A percentile compares a stretch with the other conserved stretches of the same genome.
phyloP scores from a whole-genome alignment of 805 yeast genomes.

The Yarrowia deformans region DNA sequence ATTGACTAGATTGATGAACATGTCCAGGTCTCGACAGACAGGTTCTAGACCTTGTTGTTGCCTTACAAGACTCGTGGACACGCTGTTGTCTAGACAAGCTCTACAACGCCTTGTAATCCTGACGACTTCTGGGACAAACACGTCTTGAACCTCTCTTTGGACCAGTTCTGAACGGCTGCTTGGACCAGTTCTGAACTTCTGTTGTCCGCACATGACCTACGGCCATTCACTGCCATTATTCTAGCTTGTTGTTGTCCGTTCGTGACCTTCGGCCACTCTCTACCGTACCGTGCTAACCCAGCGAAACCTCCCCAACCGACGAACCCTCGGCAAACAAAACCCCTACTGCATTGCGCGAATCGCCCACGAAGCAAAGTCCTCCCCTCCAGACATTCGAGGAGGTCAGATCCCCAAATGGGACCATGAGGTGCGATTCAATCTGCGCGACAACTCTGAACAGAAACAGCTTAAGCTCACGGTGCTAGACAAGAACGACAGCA shows the following conservation, averaged over 20 bases:
- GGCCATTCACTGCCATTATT: background rate
- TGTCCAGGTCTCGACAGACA: too few relatives aligned
- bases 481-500: slow-evolving; percentile 80
- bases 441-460: slow-evolving; percentile 50
- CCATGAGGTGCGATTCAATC: slow-evolving; percentile 51
- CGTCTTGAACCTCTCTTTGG: too few relatives aligned
- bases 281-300: slow-evolving; percentile 35
- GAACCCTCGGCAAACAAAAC: slow-evolving; percentile 89
- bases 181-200: too few relatives aligned
- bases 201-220: too few relatives aligned
- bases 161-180: too few relatives aligned
- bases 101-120: too few relatives aligned
- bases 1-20: too few relatives aligned
- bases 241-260: background rate
- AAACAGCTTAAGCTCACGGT: slow-evolving; percentile 74
- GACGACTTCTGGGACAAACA: too few relatives aligned
- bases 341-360: slow-evolving; percentile 87
- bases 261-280: slow-evolving; percentile 8
- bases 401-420: slow-evolving; percentile 93
- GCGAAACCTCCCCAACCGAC: slow-evolving; percentile 83
- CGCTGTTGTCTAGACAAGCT: too few relatives aligned
- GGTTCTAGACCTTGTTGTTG: too few relatives aligned
- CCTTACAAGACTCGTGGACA: too few relatives aligned
- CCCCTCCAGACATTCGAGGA: slow-evolving; percentile 80
- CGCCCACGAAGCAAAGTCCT: slow-evolving; percentile 80